Evolutionary conservation across 768 basidiomycete genomes (phyloP).

Genomic region (Trametes coccinea): DNA sequence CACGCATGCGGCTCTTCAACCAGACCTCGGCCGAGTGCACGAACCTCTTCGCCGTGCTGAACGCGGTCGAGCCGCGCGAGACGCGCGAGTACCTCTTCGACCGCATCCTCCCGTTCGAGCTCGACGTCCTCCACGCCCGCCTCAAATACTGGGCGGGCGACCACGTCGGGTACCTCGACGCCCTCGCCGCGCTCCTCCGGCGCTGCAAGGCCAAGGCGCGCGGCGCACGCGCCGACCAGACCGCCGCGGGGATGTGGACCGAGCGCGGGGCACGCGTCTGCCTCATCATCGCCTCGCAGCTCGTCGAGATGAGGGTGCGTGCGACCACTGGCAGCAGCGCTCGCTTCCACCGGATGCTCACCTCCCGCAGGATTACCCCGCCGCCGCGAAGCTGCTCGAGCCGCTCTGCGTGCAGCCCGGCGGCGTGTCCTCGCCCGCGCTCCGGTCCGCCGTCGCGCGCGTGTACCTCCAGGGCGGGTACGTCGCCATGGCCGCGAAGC

Average conservation of each 20-base stretch:
- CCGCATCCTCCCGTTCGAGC: slow-evolving; percentile 54
- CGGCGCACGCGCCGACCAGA: slow-evolving; percentile 32
- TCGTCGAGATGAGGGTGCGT: slow-evolving; percentile 81
- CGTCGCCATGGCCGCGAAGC: slow-evolving; percentile 54
- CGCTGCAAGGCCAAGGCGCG: slow-evolving; percentile 54
- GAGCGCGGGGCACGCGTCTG: slow-evolving; percentile 76
- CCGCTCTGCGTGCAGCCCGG: slow-evolving; percentile 52
- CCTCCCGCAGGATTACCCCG: slow-evolving; percentile 57
- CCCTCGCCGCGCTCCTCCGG: slow-evolving; percentile 59
- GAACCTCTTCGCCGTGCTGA: slow-evolving; percentile 74
- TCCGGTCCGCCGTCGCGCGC: slow-evolving; percentile 70
- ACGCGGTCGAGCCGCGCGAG: slow-evolving; percentile 30
- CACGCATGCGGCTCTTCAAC: slow-evolving; percentile 82
- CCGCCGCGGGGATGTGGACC: slow-evolving; percentile 65
- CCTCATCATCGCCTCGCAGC: slow-evolving; percentile 77
- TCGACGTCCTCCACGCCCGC: slow-evolving; percentile 69
- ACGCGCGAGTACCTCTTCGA: slow-evolving; percentile 62
- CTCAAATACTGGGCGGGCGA: slow-evolving; percentile 83
- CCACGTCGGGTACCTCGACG: slow-evolving; percentile 77
- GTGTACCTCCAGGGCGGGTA: slow-evolving; percentile 77
- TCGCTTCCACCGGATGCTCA: not conserved
- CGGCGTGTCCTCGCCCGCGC: slow-evolving; percentile 46
- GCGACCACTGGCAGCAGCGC: not conserved
- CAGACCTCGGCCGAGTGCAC: slow-evolving; percentile 84
- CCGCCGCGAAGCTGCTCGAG: slow-evolving; percentile 66